phyloP scores from a whole-genome alignment of 768 basidiomycete species.

The Phlebiopsis flavidoalba region DNA sequence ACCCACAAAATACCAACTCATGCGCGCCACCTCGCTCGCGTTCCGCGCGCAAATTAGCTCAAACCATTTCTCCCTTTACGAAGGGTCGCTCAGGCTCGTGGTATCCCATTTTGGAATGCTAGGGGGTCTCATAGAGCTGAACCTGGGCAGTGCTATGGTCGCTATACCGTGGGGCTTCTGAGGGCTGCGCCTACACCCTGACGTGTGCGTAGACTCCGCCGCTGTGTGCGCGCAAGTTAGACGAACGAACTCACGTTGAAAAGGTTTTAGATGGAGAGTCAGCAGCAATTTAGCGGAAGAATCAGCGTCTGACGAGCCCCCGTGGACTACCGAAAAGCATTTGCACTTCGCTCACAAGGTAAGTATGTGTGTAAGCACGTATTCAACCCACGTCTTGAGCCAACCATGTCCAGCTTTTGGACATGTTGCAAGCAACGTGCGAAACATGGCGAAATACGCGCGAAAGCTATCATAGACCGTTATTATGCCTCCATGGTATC shows the following conservation, averaged over 20 bases:
- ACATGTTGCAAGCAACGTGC: constrained; percentile 46
- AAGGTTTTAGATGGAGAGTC: constrained; percentile 60
- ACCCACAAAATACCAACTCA: neutral
- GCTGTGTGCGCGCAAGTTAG: neutral
- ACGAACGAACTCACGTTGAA: constrained; percentile 1
- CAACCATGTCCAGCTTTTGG: constrained; percentile 50
- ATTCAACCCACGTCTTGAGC: neutral
- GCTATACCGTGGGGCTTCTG: constrained; percentile 68
- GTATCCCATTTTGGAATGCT: constrained; percentile 69
- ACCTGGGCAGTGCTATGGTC: constrained; percentile 79
- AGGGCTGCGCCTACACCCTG: constrained; percentile 46
- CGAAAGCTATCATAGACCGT: constrained; percentile 42
- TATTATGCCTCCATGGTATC: constrained; percentile 63
- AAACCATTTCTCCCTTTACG: constrained; percentile 51
- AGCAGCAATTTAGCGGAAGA: constrained; percentile 47
- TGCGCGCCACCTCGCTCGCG: constrained; percentile 11
- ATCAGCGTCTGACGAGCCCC: constrained; percentile 51
- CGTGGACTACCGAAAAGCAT: constrained; percentile 37
- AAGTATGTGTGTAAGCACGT: no score
- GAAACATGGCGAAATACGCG: constrained; percentile 43
- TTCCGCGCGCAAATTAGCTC: constrained; percentile 51
- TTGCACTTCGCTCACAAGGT: constrained; percentile 55
- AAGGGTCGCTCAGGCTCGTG: constrained; percentile 52
- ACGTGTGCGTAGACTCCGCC: constrained; percentile 45
- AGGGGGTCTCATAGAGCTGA: constrained; percentile 61